Evolutionary conservation across 129 eudicot species (phyloP), one percentile per base, ranked within the genome.

Genomic region (Helichrysum umbraculigerum): DNA sequence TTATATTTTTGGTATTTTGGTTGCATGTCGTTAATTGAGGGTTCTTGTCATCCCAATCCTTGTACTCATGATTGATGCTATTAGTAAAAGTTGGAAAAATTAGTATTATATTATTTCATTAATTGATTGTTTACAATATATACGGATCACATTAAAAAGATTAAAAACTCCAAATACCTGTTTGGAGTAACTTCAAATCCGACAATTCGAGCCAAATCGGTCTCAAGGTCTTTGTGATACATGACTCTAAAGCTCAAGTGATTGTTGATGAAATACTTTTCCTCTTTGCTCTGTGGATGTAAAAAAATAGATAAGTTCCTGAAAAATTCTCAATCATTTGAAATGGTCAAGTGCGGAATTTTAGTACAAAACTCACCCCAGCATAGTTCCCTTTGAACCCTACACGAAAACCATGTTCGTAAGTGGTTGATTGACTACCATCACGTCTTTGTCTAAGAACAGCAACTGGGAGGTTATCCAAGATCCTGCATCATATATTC

Each of bases 381-480:
- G 98, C 90, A 82, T 88, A 94, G 67, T 85, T 91, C 65, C 93
- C 98, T 85, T 91, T 94, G 75, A 94, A 94, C 62, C 98, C 98
- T 70, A 91, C 96, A 73, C 96, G 97, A 72, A 79, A 94, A 68
- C 98, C 98, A 79, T 94, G 98, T 85, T 94, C 97, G 44, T 94
- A 94, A 21, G 92, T 89, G 79, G 89, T 88, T 71, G 92, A 83
- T 65, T 81, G 84, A 81, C 81, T 84, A 34, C 96, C 98, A 82
- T 91, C 98, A 37, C 91, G 86, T 78, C 97, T 87, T 77, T 88
- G 92, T 82, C 97, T 88, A 68, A 81, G 85, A 71, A 94, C 98
- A 85, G 97, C 98, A 84, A 91, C 97, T 32, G 97, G 97, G 79
- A 92, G 97, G 71, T 92, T 89, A 74, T 92, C 97, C 70, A 92